Evolutionary conservation across 2,329 filamentous ascomycete genomes (phyloP).

Genomic region (Pseudogymnoascus pannorum): DNA sequence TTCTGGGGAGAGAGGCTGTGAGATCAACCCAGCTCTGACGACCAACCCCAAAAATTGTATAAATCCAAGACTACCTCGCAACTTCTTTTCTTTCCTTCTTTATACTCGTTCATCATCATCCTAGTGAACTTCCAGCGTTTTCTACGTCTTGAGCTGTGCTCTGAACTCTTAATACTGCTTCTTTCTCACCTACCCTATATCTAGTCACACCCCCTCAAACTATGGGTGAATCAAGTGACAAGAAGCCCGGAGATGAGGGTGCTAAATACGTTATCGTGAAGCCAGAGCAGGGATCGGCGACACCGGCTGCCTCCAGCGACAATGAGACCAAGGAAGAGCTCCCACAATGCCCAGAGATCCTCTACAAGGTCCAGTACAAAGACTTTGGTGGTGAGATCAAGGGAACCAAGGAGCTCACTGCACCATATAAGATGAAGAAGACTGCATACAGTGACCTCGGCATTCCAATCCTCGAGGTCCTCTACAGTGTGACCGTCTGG

Average conservation of each 20-base stretch:
- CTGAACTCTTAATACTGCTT: not conserved
- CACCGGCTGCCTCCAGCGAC: slow-evolving; percentile 13
- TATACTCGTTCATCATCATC: not conserved
- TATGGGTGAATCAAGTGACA: slow-evolving; percentile 10
- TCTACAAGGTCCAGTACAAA: slow-evolving; percentile 22
- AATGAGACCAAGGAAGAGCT: slow-evolving; percentile 14
- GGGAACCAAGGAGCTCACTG: slow-evolving; percentile 18
- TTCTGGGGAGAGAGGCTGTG: not conserved
- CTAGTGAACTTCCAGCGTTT: not conserved
- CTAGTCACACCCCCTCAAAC: slow-evolving; percentile 7
- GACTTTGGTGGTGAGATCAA: slow-evolving; percentile 19
- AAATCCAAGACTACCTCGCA: not conserved
- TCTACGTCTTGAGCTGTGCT: slow-evolving; percentile 5
- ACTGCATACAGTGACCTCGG: slow-evolving; percentile 17
- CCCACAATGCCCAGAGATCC: slow-evolving; percentile 17
- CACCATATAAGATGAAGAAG: slow-evolving; percentile 20
- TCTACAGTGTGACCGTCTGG: slow-evolving; percentile 21
- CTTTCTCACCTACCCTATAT: not conserved
- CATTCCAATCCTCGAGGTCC: slow-evolving; percentile 19
- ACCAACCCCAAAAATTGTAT: not conserved
- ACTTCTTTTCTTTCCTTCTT: not conserved
- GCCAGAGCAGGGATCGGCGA: slow-evolving; percentile 12
- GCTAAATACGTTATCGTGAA: slow-evolving; percentile 18
- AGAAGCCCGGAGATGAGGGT: slow-evolving; percentile 13
- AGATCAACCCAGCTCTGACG: not conserved